Base-by-base conservation (phyloP, 192 early-diverging fungal species). In the Mortierella hygrophila region DNA sequence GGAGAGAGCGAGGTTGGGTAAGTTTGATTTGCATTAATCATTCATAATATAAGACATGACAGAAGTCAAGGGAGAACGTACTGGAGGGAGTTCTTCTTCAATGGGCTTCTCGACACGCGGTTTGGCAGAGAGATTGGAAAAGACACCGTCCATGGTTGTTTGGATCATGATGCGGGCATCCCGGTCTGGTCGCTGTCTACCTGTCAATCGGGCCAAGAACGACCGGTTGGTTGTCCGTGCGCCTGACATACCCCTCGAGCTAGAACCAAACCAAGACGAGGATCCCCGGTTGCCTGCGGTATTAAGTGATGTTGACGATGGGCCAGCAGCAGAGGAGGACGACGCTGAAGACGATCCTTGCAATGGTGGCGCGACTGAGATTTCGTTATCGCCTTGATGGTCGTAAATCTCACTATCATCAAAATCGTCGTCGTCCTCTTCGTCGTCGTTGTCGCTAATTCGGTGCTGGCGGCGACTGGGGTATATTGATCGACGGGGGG, bases 61-160 rank as follows among this genome's bases (percentile, higher is more conserved):
- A 46, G 74, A 47, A 13, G 32, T 13, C 49, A 60, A 60, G 23
- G 32, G 10, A 21, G 16, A 68, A 47, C 77, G 32, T 86, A 86
- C 83, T 26, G 83, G 83, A 4, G 83, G 83, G 15, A 86, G 63
- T 29, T 86, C 83, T 68, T 86, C 83, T 52, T 86, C 77, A 23
- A 57, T 74, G 5, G 83, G 83, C 42, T 80, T 86, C 40, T 86
- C 83, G 1, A 86, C 83, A 8, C 83, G 32, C 0, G 83, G 83
- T 26, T 80, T 86, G 21, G 83, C 83, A 23, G 83, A 80, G 11
- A 86, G 68, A 29, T 86, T 86, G 10, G 83, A 80, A 26, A 86
- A 86, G 5, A 86, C 83, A 4, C 83, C 83, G 40, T 86, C 83
- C 47, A 80, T 79, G 8, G 83, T 75, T 10, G 83, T 77, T 26